phyloP scores from a whole-genome alignment of 1,139 yeast species.

The Arxiozyma heterogenica region DNA sequence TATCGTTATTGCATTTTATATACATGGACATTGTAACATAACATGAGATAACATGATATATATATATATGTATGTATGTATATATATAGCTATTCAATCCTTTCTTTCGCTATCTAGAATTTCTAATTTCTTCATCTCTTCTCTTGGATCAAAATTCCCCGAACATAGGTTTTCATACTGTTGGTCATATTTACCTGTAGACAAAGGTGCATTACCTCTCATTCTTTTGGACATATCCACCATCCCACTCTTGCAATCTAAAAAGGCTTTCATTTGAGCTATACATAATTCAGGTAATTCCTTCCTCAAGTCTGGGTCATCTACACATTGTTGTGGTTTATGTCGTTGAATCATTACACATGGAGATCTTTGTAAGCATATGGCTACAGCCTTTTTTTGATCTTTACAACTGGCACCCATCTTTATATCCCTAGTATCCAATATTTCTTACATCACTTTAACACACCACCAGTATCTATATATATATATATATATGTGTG shows the following conservation, averaged over 20 bases:
- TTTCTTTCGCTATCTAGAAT: conserved; percentile 20
- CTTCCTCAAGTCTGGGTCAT: conserved; percentile 64
- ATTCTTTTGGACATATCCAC: conserved; percentile 88
- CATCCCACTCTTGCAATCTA: conserved; percentile 80
- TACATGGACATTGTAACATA: too few species aligned
- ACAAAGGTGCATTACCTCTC: conserved; percentile 86
- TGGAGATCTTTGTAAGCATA: conserved; percentile 91
- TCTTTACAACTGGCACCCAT: conserved; percentile 71
- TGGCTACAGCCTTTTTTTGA: conserved; percentile 85
- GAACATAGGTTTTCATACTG: conserved; percentile 67
- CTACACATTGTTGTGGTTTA: conserved; percentile 81
- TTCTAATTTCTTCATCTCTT: conserved; percentile 64
- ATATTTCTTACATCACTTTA: neutral
- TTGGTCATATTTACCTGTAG: conserved; percentile 87
- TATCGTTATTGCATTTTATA: too few species aligned
- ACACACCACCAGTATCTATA: too few species aligned
- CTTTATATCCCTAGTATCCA: neutral
- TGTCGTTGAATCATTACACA: conserved; percentile 86
- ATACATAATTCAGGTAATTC: conserved; percentile 83
- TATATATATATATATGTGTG: too few species aligned
- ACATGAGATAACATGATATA: too few species aligned
- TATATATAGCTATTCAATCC: conserved; percentile 9
- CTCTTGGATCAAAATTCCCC: conserved; percentile 75
- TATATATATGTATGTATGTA: too few species aligned
- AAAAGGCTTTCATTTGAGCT: conserved; percentile 73